Percentiles rank a stretch among this genome's conserved stretches.
Evolutionary conservation across 2,329 filamentous ascomycete species (phyloP).

Genomic region (Didymella arachidicola): DNA sequence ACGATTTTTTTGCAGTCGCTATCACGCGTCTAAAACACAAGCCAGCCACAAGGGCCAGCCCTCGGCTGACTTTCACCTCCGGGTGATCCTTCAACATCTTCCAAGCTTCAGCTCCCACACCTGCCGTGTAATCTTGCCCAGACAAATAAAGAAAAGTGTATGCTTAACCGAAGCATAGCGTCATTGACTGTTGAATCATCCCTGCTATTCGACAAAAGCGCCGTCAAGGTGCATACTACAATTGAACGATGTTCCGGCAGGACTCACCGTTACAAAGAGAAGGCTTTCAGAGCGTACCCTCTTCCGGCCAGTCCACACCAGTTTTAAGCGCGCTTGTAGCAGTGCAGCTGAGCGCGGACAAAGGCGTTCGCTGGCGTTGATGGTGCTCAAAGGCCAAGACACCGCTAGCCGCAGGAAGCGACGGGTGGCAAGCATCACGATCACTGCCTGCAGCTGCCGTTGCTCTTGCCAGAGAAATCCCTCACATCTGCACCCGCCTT

Average conservation of each 20-base stretch:
- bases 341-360: slow-evolving; percentile 15
- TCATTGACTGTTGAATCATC: slow-evolving; percentile 6
- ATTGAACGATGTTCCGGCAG: not conserved
- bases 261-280: not conserved
- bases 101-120: slow-evolving; percentile 18
- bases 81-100: slow-evolving; percentile 14
- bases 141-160: slow-evolving; percentile 10
- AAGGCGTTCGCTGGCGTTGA: slow-evolving; percentile 28
- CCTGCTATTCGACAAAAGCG: slow-evolving; percentile 8
- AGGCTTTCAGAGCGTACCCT: not conserved
- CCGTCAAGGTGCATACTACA: not conserved
- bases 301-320: slow-evolving; percentile 10
- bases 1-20: slow-evolving; percentile 12
- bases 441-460: slow-evolving; percentile 18
- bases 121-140: slow-evolving; percentile 14
- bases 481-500: slow-evolving; percentile 23
- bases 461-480: slow-evolving; percentile 22
- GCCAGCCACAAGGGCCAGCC: slow-evolving; percentile 10
- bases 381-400: slow-evolving; percentile 11
- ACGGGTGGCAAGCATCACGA: slow-evolving; percentile 19
- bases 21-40: not conserved
- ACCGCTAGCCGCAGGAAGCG: slow-evolving; percentile 6
- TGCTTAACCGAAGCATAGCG: slow-evolving; percentile 18
- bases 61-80: slow-evolving; percentile 19
- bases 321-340: slow-evolving; percentile 26